Conservation (phyloP, 208 protist genomes). For the Trypanosoma theileri region DNA sequence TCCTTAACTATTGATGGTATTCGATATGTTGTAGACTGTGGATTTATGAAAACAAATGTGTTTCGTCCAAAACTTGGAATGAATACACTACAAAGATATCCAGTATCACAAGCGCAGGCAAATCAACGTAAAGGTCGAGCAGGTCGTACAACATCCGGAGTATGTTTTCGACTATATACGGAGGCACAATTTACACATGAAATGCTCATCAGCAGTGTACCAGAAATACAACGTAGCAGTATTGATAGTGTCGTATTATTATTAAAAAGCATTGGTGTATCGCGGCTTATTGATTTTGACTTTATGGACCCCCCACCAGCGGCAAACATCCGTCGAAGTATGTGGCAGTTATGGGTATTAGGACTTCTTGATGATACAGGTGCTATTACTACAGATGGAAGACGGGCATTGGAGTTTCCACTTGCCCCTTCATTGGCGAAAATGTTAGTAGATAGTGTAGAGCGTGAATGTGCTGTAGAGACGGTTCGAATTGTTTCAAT, state of each 20-base stretch:
- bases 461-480: conserved; percentile 87
- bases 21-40: conserved; percentile 95
- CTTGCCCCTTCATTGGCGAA: conserved; percentile 96
- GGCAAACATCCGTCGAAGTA: conserved; percentile 93
- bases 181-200: conserved; percentile 93
- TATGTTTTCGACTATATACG: conserved; percentile 98
- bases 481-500: conserved; percentile 95
- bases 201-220: conserved; percentile 94
- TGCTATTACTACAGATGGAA: conserved; percentile 94
- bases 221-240: conserved; percentile 98
- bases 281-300: conserved; percentile 97
- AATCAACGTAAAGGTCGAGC: conserved; percentile 97
- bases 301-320: conserved; percentile 99
- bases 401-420: conserved; percentile 98
- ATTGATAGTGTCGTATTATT: conserved; percentile 93
- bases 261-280: conserved; percentile 96
- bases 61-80: conserved; percentile 97
- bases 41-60: conserved; percentile 99
- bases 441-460: conserved; percentile 90
- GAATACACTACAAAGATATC: conserved; percentile 96
- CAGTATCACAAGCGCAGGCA: conserved; percentile 96
- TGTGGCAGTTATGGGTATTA: conserved; percentile 98
- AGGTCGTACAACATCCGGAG: conserved; percentile 95
- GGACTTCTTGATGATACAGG: conserved; percentile 97
- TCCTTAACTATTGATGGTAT: conserved; percentile 98